Conservation (phyloP, 139 green algal genomes). For the Chlamydomonas sphaeroides region DNA sequence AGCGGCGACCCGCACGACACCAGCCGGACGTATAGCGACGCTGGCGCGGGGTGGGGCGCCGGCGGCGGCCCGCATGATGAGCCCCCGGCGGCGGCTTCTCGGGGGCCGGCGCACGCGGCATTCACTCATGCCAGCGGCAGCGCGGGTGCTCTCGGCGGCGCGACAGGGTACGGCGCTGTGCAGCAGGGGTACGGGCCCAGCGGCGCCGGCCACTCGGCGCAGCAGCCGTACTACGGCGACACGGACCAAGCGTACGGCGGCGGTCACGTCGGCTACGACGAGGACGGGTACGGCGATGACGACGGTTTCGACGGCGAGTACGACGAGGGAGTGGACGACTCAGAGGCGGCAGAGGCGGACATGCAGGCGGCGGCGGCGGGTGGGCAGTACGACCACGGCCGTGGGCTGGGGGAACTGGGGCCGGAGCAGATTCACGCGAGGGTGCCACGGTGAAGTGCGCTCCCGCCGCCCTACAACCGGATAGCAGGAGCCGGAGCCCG, state of each 20-base stretch:
- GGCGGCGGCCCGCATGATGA: neutral
- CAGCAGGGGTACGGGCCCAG: neutral
- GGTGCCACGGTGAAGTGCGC: too few relatives aligned
- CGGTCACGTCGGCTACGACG: neutral
- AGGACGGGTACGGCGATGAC: neutral
- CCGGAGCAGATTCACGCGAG: too few relatives aligned
- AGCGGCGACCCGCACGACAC: too few relatives aligned
- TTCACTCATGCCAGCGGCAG: neutral
- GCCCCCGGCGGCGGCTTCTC: neutral
- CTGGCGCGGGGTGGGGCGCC: slow-evolving; percentile 4
- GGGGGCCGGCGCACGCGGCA: neutral
- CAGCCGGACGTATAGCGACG: slow-evolving; percentile 8
- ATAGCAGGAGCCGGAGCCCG: too few relatives aligned
- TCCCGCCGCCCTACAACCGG: too few relatives aligned
- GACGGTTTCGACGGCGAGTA: neutral
- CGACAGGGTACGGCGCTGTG: neutral
- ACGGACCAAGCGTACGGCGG: neutral
- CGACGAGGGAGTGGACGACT: neutral
- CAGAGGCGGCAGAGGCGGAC: neutral
- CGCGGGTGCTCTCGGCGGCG: neutral
- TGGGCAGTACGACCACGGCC: neutral
- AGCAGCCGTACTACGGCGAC: neutral
- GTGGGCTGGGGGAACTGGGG: too few relatives aligned
- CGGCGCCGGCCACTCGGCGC: too few relatives aligned
- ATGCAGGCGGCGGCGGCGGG: too few relatives aligned